Evolutionary conservation across 371 early-diverging fungal genomes (phyloP).

Genomic region (Rhizomucor miehei): DNA sequence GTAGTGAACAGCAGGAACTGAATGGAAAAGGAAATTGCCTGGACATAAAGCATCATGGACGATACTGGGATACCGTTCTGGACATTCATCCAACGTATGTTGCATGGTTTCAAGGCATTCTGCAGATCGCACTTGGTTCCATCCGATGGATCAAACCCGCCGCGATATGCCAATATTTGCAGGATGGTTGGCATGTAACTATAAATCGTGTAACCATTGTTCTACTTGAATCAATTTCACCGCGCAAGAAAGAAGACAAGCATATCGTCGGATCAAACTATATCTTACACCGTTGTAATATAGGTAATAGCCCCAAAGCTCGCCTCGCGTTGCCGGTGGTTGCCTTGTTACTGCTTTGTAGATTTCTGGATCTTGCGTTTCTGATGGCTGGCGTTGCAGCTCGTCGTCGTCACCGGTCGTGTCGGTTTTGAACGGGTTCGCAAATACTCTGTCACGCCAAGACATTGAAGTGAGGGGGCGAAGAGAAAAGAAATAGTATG

Average conservation of each 20-base stretch:
- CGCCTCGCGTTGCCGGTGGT: slow-evolving; percentile 37
- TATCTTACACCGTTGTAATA: slow-evolving; percentile 45
- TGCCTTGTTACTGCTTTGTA: slow-evolving; percentile 23
- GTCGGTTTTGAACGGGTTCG: slow-evolving; percentile 7
- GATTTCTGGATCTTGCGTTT: not conserved
- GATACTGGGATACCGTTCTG: slow-evolving; percentile 31
- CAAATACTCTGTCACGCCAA: slow-evolving; percentile 5
- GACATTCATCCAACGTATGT: slow-evolving; percentile 27
- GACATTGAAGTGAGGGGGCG: not conserved
- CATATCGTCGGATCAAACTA: too few relatives aligned
- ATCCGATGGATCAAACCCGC: slow-evolving; percentile 34
- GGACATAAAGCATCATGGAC: slow-evolving; percentile 46
- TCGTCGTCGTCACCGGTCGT: not conserved
- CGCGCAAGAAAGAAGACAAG: not conserved
- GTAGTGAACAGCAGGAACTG: slow-evolving; percentile 47
- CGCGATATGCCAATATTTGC: slow-evolving; percentile 37
- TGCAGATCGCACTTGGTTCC: slow-evolving; percentile 30
- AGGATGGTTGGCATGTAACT: slow-evolving; percentile 48
- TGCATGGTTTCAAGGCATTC: slow-evolving; percentile 25
- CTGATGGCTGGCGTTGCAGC: not conserved
- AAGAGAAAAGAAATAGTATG: slow-evolving; percentile 1
- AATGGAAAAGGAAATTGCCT: slow-evolving; percentile 44
- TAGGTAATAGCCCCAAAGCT: slow-evolving; percentile 49
- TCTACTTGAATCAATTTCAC: slow-evolving; percentile 10
- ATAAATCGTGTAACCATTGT: slow-evolving; percentile 46